Evolutionary conservation across 83 land plant species (phyloP), one percentile per base, ranked within the genome.

Genomic region (Picea engelmannii): DNA sequence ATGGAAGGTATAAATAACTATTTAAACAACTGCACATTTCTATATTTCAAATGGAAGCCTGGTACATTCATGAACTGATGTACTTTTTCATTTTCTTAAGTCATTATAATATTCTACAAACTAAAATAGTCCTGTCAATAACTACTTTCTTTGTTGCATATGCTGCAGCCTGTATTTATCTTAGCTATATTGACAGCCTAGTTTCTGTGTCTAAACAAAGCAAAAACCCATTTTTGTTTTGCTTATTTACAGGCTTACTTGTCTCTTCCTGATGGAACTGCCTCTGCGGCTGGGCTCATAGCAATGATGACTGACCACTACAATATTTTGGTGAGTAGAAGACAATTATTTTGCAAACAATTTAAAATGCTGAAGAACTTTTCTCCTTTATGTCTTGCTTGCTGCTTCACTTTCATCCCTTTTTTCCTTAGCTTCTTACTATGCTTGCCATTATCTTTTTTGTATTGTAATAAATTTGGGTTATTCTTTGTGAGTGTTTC

Each of bases 261-360:
- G 74, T 96, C 99, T 40, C 90, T 96, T 75, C 93, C 99, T 61
- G 97, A 96, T 79, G 97, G 94, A 40, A 86, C 91, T 78, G 93
- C 98, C 60, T 92, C 96, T 66, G 93, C 87, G 63, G 94, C 93
- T 87, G 98, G 95, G 47, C 76, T 96, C 4, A 96, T 90, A 40
- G 98, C 98, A 65, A 92, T 96, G 98, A 96, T 94, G 98, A 94
- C 92, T 20, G 98, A 96, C 85, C 94, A 96, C 80, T 94, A 92
- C 89, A 91, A 90, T 82, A 90, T 91, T 69, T 78, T 94, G 92
- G 98, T 96, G 81, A 84, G 91, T 65, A 59, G 25, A 49, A 71
- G 11, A 31, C 17, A 9, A 42, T 71, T 20, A 71, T 8, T 17
- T 4, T 71, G 21, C 2, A n/a, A 73, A 73, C 47, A 73, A 6